Evolutionary conservation across 352 stramenopile genomes (phyloP).

Genomic region (Peronospora belbahrii): DNA sequence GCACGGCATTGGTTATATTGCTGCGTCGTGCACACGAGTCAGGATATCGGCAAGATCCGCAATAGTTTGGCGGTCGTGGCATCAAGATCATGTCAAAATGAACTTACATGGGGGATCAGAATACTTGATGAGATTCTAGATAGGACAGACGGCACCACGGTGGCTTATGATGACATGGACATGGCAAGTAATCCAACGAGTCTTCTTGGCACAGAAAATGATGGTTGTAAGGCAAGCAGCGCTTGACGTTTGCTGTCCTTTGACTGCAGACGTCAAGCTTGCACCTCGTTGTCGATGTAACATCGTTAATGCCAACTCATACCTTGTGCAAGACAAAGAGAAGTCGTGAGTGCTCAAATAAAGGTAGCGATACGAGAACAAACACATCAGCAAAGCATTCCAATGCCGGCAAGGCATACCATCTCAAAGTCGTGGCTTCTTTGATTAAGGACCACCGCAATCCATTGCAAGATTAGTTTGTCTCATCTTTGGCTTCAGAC

Average conservation of each 20-base stretch:
- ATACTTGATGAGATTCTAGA: constrained; percentile 94
- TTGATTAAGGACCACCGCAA: no score
- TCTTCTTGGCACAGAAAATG: constrained; percentile 98
- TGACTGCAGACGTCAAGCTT: constrained; percentile 41
- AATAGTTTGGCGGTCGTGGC: constrained; percentile 69
- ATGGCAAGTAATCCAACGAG: constrained; percentile 98
- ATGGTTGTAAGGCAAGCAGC: constrained; percentile 96
- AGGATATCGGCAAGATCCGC: constrained; percentile 96
- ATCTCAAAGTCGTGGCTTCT: background rate
- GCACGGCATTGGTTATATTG: constrained; percentile 96
- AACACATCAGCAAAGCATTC: background rate
- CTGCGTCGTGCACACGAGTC: constrained; percentile 93
- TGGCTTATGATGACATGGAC: constrained; percentile 96
- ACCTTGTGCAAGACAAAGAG: background rate
- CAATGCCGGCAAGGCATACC: constrained; percentile 8
- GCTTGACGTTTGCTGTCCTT: constrained; percentile 74
- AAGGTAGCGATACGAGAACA: background rate
- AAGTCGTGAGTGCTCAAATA: constrained; percentile 11
- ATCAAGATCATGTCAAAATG: constrained; percentile 99
- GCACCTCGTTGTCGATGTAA: constrained; percentile 15
- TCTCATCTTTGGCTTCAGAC: constrained; percentile 12
- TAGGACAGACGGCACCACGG: constrained; percentile 97
- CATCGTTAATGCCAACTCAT: constrained; percentile 7
- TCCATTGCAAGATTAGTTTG: background rate
- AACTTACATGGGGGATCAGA: constrained; percentile 96